Base-by-base conservation (phyloP, 768 basidiomycete genomes). In the Ramaria rubella region DNA sequence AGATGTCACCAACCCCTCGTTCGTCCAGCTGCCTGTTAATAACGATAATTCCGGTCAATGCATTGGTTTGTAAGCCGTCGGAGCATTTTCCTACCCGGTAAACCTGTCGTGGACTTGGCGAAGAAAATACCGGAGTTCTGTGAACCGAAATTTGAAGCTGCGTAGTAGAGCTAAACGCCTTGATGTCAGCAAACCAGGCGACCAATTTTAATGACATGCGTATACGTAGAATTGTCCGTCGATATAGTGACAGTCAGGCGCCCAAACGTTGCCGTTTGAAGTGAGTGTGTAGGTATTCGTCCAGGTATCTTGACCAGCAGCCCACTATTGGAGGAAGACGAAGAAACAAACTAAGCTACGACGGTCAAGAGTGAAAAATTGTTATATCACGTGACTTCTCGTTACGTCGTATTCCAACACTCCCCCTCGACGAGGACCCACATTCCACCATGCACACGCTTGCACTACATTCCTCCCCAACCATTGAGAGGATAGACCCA, bases 111-210 rank as follows among this genome's bases (percentile, higher is more conserved):
- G 4, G 77, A 79, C 58, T 73, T 79, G 1, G 80, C 79, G 3
- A 80, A 70, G 67, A 81, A 81, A 23, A 82, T 79, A 3, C 75
- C 81, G 15, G 75, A 77, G 8, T 77, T 77, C 62, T 78, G 75
- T 0, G 77, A 78, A 15, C 80, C 80, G 61, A 81, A 81, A n/a
- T n/a, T n/a, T n/a, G n/a, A n/a, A n/a, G n/a, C n/a, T n/a, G n/a
- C n/a, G n/a, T n/a, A n/a, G n/a, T n/a, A n/a, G n/a, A n/a, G 49
- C 72, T 75, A 1, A 79, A 80, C 1, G 80, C 80, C 1, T 17
- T 26, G 40, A 30, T 23, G n/a, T 60, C 38, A 58, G 21, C 8
- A 31, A 40, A 33, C 42, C 15, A 50, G n/a, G n/a, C 45, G 44
- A n/a, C 11, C 12, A 19, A 24, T n/a, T n/a, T n/a, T n/a, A n/a